phyloP scores from a whole-genome alignment of 73 alveolate species.

The Blepharisma japonicum region DNA sequence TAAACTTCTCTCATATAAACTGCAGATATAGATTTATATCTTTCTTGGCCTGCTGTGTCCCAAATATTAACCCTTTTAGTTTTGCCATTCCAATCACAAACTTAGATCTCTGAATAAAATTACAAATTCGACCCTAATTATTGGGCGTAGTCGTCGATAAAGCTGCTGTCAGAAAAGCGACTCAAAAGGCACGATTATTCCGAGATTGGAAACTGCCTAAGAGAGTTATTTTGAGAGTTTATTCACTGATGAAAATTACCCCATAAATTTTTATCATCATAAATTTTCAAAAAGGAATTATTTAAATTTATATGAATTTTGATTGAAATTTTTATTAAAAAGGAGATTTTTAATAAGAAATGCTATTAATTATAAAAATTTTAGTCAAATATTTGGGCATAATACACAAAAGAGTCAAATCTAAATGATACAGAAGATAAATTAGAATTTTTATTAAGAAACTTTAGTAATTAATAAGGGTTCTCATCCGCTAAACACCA shows the following conservation, averaged over 20 bases:
- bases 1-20: slow-evolving; percentile 59
- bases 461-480: too few species aligned
- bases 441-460: too few species aligned
- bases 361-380: too few species aligned
- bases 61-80: slow-evolving; percentile 45
- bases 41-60: slow-evolving; percentile 58
- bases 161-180: slow-evolving; percentile 51
- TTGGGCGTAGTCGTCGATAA: slow-evolving; percentile 45
- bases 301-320: too few species aligned
- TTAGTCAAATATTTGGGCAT: too few species aligned
- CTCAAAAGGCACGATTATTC: slow-evolving; percentile 35
- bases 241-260: slow-evolving; percentile 27
- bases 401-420: too few species aligned
- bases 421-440: too few species aligned
- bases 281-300: too few species aligned
- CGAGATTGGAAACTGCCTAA: slow-evolving; percentile 59
- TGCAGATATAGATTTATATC: slow-evolving; percentile 37
- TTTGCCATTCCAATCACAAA: slow-evolving; percentile 44
- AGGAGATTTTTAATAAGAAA: too few species aligned
- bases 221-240: slow-evolving; percentile 37
- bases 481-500: too few species aligned
- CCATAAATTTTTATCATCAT: too few species aligned
- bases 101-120: slow-evolving; percentile 31
- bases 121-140: slow-evolving; percentile 58
- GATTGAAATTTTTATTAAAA: too few species aligned